Evolutionary conservation across 2,329 filamentous ascomycete genomes (phyloP).

Genomic region (Parafenestella ontariensis): DNA sequence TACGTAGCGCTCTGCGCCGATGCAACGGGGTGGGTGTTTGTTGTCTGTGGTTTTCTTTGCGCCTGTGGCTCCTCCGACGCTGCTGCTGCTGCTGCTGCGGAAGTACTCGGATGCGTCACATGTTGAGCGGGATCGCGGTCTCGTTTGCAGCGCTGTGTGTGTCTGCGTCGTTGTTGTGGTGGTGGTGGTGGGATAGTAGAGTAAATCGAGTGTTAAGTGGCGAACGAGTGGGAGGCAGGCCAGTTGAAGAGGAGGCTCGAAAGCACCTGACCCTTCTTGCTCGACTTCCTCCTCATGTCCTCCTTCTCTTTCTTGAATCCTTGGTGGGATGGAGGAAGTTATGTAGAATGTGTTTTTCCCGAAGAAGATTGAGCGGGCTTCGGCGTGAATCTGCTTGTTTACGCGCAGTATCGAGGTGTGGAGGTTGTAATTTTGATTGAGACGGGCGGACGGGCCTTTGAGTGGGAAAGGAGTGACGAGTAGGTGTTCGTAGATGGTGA

Average conservation of each 20-base stretch:
- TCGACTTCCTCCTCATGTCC: not conserved
- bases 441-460: constrained; percentile 26
- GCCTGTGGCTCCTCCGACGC: constrained; percentile 26
- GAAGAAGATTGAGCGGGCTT: constrained; percentile 52
- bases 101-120: too few species aligned
- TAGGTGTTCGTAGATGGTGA: constrained; percentile 39
- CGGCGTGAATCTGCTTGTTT: constrained; percentile 50
- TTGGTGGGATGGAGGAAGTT: constrained; percentile 18
- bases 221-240: constrained; percentile 29
- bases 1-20: constrained; percentile 29
- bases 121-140: too few species aligned
- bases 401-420: constrained; percentile 47
- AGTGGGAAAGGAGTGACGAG: constrained; percentile 28
- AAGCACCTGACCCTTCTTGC: constrained; percentile 19
- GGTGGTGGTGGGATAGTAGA: constrained; percentile 28
- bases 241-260: constrained; percentile 37
- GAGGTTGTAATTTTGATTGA: constrained; percentile 35
- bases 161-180: not conserved
- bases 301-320: not conserved
- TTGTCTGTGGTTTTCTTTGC: too few species aligned
- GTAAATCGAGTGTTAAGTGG: constrained; percentile 35
- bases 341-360: constrained; percentile 50
- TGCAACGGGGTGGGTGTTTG: constrained; percentile 2
- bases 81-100: too few species aligned
- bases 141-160: not conserved